phyloP scores from a whole-genome alignment of 176 grass and related monocot species.

The Echinochloa phyllopogon region DNA sequence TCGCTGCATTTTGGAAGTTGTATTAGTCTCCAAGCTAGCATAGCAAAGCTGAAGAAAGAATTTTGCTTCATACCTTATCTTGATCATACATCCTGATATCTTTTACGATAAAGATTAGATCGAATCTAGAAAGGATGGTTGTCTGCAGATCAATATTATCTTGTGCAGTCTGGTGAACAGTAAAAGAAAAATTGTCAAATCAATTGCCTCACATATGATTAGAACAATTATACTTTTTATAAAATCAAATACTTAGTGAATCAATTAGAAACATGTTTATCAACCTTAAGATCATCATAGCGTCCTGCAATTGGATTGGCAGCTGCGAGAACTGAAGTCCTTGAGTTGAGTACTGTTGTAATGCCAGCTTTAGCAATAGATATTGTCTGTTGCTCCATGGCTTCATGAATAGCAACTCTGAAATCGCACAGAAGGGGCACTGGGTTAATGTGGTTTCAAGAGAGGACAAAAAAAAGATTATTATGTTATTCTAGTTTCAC shows the following conservation, averaged over 20 bases:
- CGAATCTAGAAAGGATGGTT: conserved; percentile 96
- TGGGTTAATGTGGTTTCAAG: not conserved
- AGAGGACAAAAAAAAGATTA: not conserved
- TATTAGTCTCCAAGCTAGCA: not conserved
- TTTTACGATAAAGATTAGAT: conserved; percentile 97
- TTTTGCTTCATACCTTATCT: conserved; percentile 72
- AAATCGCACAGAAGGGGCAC: not conserved
- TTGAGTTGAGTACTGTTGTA: conserved; percentile 94
- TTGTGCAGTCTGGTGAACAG: conserved; percentile 75
- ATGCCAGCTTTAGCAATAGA: conserved; percentile 99
- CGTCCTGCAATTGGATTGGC: conserved; percentile 92
- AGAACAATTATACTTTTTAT: not conserved
- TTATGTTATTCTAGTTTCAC: not conserved
- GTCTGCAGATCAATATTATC: conserved; percentile 99
- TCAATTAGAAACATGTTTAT: not conserved
- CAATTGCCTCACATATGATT: not conserved
- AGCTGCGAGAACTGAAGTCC: conserved; percentile 97
- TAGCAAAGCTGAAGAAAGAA: not conserved
- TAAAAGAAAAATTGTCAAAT: conserved; percentile 19
- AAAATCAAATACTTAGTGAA: not conserved
- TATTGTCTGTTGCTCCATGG: conserved; percentile 99
- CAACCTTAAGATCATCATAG: conserved; percentile 95
- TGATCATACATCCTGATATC: conserved; percentile 91
- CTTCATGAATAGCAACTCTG: conserved; percentile 98
- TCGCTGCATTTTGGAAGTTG: conserved; percentile 44